Evolutionary conservation across 2,329 filamentous ascomycete genomes (phyloP).

Genomic region (Purpureocillium takamizusanense): DNA sequence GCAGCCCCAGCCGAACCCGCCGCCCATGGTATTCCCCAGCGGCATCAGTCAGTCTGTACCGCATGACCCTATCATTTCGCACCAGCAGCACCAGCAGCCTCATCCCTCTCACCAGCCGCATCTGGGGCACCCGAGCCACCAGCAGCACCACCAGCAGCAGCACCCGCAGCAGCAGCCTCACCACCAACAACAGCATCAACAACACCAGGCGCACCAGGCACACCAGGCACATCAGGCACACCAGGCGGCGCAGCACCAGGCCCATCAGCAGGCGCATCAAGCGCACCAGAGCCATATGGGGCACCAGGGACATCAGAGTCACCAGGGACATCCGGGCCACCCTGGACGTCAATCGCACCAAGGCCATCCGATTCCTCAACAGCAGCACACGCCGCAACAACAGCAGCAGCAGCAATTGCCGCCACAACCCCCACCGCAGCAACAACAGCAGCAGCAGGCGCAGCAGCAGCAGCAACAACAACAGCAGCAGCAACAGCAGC

Average conservation of each 20-base stretch:
- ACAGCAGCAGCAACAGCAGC: conserved; percentile 18
- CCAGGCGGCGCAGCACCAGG: conserved; percentile 13
- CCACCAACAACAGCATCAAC: conserved; percentile 17
- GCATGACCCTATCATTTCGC: conserved; percentile 33
- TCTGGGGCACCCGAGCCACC: conserved; percentile 15
- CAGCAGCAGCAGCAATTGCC: conserved; percentile 7
- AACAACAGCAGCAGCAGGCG: conserved; percentile 15
- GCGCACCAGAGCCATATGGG: conserved; percentile 12
- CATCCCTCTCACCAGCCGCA: conserved; percentile 18
- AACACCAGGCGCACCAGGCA: conserved; percentile 18
- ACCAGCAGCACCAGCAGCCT: conserved; percentile 25
- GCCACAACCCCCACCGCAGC: conserved; percentile 12
- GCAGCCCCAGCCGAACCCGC: conserved; percentile 26
- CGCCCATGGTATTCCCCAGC: conserved; percentile 26
- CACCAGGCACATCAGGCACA: conserved; percentile 19
- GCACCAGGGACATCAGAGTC: conserved; percentile 16
- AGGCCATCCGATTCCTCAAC: conserved; percentile 15
- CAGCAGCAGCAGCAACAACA: conserved; percentile 13
- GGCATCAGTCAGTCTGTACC: conserved; percentile 32
- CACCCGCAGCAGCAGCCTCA: conserved; percentile 22
- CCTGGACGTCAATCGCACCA: conserved; percentile 15
- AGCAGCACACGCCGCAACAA: conserved; percentile 18
- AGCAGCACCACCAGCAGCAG: conserved; percentile 24
- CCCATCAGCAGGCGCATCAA: conserved; percentile 16
- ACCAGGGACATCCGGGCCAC: conserved; percentile 9